Percentiles rank a stretch among this genome's conserved stretches.
phyloP scores from a whole-genome alignment of 2,329 filamentous ascomycete species.

The Xylaria sp. region DNA sequence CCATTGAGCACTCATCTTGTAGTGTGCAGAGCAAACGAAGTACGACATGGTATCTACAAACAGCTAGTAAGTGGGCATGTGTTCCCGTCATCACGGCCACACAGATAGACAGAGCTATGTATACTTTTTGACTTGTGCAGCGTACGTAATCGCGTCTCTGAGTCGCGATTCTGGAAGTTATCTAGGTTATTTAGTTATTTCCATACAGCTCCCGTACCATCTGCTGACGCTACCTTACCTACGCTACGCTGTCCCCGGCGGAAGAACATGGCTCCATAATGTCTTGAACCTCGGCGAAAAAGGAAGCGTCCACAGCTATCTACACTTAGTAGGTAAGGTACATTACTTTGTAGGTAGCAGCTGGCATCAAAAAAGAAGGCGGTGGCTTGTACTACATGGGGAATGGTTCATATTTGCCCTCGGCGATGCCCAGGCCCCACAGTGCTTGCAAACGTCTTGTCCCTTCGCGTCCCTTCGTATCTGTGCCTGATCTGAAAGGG shows the following conservation, averaged over 20 bases:
- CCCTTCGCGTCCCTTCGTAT: not conserved
- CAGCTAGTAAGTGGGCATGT: not conserved
- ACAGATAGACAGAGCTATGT: not conserved
- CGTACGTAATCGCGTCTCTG: not conserved
- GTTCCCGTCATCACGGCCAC: conserved; percentile 1
- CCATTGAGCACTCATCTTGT: too few relatives aligned
- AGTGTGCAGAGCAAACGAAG: conserved; percentile 9
- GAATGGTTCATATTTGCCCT: not conserved
- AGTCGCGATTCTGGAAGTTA: not conserved
- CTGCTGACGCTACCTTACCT: conserved; percentile 17
- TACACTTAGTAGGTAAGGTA: too few relatives aligned
- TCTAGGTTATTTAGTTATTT: not conserved
- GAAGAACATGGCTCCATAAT: conserved; percentile 17
- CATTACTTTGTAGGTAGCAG: too few relatives aligned
- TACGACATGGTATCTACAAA: not conserved
- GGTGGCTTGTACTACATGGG: not conserved
- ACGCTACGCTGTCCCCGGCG: not conserved
- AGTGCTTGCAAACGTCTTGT: not conserved
- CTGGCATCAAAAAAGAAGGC: not conserved
- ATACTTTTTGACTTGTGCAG: too few relatives aligned
- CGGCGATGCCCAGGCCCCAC: not conserved
- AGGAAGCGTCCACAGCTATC: too few relatives aligned
- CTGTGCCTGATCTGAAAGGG: not conserved
- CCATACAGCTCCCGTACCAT: conserved; percentile 4
- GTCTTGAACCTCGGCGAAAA: conserved; percentile 11